phyloP scores from a whole-genome alignment of 2,329 filamentous ascomycete genomes.

The Penicillium hesseltinei region DNA sequence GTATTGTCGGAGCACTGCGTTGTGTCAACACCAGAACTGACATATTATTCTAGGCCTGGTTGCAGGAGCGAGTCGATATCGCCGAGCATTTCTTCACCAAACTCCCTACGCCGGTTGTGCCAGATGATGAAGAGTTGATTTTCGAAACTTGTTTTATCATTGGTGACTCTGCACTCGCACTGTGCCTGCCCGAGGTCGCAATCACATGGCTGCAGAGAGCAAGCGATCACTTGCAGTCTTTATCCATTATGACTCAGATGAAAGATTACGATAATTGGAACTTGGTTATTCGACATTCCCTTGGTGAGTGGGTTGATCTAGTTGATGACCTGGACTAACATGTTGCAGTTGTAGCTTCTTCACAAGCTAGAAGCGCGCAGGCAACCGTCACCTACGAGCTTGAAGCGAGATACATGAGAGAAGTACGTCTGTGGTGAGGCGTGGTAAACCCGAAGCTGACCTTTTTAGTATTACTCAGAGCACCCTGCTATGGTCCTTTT shows the following conservation, averaged over 20 bases:
- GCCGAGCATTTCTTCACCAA: constrained; percentile 76
- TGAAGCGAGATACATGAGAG: constrained; percentile 60
- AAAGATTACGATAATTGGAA: constrained; percentile 61
- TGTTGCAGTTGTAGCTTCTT: constrained; percentile 28
- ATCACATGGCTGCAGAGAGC: constrained; percentile 73
- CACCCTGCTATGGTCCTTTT: constrained; percentile 66
- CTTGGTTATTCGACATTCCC: constrained; percentile 63
- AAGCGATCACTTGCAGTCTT: constrained; percentile 54
- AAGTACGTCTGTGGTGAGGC: constrained; percentile 50
- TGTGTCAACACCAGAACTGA: background rate
- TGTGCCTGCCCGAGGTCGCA: constrained; percentile 55
- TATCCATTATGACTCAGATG: constrained; percentile 52
- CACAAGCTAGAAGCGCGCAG: constrained; percentile 42
- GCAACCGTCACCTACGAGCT: constrained; percentile 54
- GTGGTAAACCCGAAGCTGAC: background rate
- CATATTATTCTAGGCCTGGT: constrained; percentile 63
- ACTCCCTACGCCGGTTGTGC: constrained; percentile 39
- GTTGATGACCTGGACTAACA: constrained; percentile 4
- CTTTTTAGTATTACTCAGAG: constrained; percentile 46
- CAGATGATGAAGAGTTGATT: constrained; percentile 53
- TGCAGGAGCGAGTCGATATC: constrained; percentile 68
- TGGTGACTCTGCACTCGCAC: constrained; percentile 58
- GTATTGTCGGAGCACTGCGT: background rate
- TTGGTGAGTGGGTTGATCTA: constrained; percentile 47
- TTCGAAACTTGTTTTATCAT: constrained; percentile 71